These are phyloP conservation scores for Gossypium raimondii DNA, from an alignment of 345 rosid genomes.

Conservation along the genomic window DNA sequence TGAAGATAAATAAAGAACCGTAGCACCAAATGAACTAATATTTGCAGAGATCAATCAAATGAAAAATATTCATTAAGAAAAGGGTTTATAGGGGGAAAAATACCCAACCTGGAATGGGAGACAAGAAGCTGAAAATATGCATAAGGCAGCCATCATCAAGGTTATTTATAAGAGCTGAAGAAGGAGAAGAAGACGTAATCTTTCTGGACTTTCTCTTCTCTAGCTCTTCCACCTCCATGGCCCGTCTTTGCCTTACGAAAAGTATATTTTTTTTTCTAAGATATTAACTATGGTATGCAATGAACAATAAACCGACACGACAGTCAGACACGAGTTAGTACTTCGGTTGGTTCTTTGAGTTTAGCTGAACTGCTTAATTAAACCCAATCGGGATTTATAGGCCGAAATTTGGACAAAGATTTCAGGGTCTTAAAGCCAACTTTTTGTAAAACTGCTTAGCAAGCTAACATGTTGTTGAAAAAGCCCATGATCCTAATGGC, in stretches of 20 bases:
- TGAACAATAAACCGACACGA: constrained; percentile 5
- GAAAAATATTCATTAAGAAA: not conserved
- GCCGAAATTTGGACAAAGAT: not conserved
- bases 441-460: not conserved
- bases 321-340: not conserved
- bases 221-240: constrained; percentile 15
- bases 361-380: not conserved
- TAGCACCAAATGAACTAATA: not conserved
- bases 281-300: not conserved
- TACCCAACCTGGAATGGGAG: constrained; percentile 74
- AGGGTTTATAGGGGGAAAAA: not conserved
- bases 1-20: not conserved
- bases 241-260: not conserved
- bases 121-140: constrained; percentile 94
- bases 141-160: constrained; percentile 98
- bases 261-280: no score
- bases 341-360: not conserved
- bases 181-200: constrained; percentile 4
- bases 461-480: not conserved
- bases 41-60: not conserved
- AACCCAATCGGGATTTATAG: not conserved
- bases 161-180: constrained; percentile 46
- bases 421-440: not conserved
- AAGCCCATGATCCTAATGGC: no score
- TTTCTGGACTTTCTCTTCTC: not conserved